Percentiles rank a stretch among this genome's conserved stretches.
phyloP scores from a whole-genome alignment of 148 eudicot genomes.

The Rhododendron ferrugineum region DNA sequence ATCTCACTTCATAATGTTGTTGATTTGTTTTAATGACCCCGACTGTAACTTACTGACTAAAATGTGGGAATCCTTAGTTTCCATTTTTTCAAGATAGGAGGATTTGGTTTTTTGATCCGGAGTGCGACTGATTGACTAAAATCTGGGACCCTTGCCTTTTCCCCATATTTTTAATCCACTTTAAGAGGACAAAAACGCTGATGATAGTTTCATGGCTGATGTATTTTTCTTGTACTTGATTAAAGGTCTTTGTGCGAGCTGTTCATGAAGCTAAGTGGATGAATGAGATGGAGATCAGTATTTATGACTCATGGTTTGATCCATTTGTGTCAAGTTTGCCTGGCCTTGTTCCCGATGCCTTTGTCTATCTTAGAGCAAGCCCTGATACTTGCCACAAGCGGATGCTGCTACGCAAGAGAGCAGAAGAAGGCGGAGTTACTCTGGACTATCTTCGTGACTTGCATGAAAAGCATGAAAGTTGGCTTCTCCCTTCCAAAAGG shows the following conservation, averaged over 20 bases:
- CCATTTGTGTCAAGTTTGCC: constrained; percentile 53
- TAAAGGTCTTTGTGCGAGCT: constrained; percentile 92
- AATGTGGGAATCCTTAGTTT: background rate
- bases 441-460: constrained; percentile 78
- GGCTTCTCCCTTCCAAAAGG: constrained; percentile 76
- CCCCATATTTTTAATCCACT: background rate
- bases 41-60: background rate
- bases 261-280: constrained; percentile 99
- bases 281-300: constrained; percentile 98
- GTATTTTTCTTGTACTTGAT: constrained; percentile 12
- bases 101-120: background rate
- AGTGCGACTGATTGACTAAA: background rate
- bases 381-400: constrained; percentile 96
- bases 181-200: background rate
- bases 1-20: background rate
- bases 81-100: background rate
- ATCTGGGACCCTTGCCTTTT: background rate
- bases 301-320: constrained; percentile 96
- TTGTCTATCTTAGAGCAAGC: constrained; percentile 92
- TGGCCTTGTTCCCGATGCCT: constrained; percentile 91
- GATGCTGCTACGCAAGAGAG: constrained; percentile 81
- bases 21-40: background rate
- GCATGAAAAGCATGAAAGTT: constrained; percentile 94
- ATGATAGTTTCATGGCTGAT: constrained; percentile 13
- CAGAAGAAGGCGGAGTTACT: constrained; percentile 87